Conservation (phyloP, 345 rosid genomes). For the Arabidopsis suecica region DNA sequence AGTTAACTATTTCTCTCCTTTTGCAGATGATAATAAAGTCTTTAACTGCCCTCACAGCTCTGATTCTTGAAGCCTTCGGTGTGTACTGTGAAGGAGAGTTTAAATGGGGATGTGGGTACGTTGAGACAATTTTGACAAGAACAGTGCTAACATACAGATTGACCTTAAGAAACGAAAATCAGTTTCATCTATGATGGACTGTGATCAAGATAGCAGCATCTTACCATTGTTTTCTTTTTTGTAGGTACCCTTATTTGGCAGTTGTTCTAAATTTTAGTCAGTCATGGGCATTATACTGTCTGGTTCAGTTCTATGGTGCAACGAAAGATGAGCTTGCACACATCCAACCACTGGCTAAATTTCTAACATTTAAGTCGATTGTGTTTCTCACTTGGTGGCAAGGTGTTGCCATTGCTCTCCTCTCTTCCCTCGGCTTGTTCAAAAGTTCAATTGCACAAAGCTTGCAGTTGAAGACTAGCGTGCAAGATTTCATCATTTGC, state of each 20-base stretch:
- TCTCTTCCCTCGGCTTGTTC: constrained; percentile 82
- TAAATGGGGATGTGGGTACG: constrained; percentile 91
- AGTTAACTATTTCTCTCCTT: constrained; percentile 33
- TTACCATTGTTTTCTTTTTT: constrained; percentile 40
- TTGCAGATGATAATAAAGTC: constrained; percentile 95
- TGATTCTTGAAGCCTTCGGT: constrained; percentile 86
- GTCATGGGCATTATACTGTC: constrained; percentile 97
- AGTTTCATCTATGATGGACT: constrained; percentile 11
- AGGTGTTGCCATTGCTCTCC: constrained; percentile 95
- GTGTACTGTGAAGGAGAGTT: constrained; percentile 99
- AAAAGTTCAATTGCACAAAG: constrained; percentile 83
- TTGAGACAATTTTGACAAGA: constrained; percentile 21
- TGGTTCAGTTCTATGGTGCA: constrained; percentile 91
- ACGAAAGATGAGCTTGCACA: constrained; percentile 89
- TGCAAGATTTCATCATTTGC: constrained; percentile 98
- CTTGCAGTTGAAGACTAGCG: constrained; percentile 84
- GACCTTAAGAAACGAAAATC: neutral
- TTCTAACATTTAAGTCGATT: constrained; percentile 88
- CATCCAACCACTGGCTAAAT: constrained; percentile 95
- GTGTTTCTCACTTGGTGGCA: constrained; percentile 99
- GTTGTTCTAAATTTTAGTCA: constrained; percentile 98
- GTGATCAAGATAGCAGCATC: constrained; percentile 19
- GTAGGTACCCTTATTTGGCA: constrained; percentile 95
- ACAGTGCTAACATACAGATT: constrained; percentile 6
- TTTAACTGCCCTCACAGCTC: constrained; percentile 78